Evolutionary conservation across 2,329 filamentous ascomycete genomes (phyloP), one percentile per base, ranked within the genome.

Genomic region (Pleoardoris graminearum): DNA sequence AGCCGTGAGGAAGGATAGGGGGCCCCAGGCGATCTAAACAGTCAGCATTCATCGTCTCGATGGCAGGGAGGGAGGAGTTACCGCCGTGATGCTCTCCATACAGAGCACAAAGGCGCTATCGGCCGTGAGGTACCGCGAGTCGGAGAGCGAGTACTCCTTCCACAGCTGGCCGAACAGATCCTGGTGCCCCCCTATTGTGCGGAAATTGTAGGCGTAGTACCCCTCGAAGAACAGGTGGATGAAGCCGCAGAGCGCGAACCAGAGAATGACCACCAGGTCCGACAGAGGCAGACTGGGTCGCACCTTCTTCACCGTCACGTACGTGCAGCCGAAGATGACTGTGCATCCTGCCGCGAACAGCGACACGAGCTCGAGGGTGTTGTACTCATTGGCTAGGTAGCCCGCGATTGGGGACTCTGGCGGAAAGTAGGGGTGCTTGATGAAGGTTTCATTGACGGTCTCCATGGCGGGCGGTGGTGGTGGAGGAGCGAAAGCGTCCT

Each of bases 91-190:
- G 16, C 82, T 85, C 79, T 96, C 91, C 72, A 96, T 87, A 71
- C 89, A 92, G n/a, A 96, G 78, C 62, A 94, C 91, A 65, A 96
- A 91, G 1, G 87, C 82, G 67, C 94, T 46, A 29, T 72, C 89
- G 16, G 86, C 85, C 2, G 87, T 91, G 62, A 96, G 77, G 68
- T 96, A 96, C 37, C 91, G 82, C 49, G 91, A 95, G 75, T 96
- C 91, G 2, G 89, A 92, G 29, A 92, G 80, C 3, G 89, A 82
- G 70, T 96, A 96, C 74, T 96, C 91, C 70, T 96, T 96, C 91
- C 91, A 96, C 38, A 96, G 79, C 76, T 96, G 90, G 2, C 87
- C 90, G 51, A 92, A 87, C 7, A 94, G 75, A 49, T 86, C 85
- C 69, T 91, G 87, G 54, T 84, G 84, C 10, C 82, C 77, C 0